Base-by-base conservation (phyloP, 768 basidiomycete genomes). In the Tephrocybe sp. region DNA sequence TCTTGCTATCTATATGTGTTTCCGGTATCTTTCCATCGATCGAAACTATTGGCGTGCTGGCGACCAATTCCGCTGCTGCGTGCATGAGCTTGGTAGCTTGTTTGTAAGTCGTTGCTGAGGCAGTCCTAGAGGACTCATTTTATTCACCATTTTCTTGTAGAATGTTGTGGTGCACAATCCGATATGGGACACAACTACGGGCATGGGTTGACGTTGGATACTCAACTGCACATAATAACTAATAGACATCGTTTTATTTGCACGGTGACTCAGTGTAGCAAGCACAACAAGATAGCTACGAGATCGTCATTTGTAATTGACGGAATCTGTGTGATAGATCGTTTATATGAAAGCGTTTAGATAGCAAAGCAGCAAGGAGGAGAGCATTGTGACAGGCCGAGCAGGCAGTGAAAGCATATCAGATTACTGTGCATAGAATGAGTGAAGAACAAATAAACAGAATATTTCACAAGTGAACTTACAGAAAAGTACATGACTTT, bases 171-270 rank as follows among this genome's bases (percentile, higher is more conserved):
- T 52, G 71, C 15, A 78, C 76, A 3, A 79, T 87, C 39, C 68
- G 64, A 16, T 80, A 84, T 37, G 84, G 83, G 3, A 72, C 74
- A 23, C 66, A 70, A 45, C 74, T 87, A 69, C 71, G 84, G 34
- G 75, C 72, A 0, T 80, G 75, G 69, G 64, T 75, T 5, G 78
- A 86, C 54, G 64, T 84, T 7, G 82, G 77, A 2, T 84, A 74
- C 56, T 77, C 82, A 1, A 76, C 73, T 0, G 61, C 59, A 8
- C 61, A 68, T 1, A 67, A 61, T 19, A 73, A 72, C 45, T 76
- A 58, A 38, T n/a, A 15, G 15, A 15, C 5, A 11, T n/a, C n/a
- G n/a, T n/a, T n/a, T n/a, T n/a, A n/a, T n/a, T n/a, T n/a, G n/a
- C n/a, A n/a, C n/a, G n/a, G n/a, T n/a, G 27, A 29, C 5, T 29